A percentile compares a stretch with the other conserved stretches of the same genome.
Evolutionary conservation across 176 grass and related monocot genomes (phyloP).

Genomic region (Avena sativa): DNA sequence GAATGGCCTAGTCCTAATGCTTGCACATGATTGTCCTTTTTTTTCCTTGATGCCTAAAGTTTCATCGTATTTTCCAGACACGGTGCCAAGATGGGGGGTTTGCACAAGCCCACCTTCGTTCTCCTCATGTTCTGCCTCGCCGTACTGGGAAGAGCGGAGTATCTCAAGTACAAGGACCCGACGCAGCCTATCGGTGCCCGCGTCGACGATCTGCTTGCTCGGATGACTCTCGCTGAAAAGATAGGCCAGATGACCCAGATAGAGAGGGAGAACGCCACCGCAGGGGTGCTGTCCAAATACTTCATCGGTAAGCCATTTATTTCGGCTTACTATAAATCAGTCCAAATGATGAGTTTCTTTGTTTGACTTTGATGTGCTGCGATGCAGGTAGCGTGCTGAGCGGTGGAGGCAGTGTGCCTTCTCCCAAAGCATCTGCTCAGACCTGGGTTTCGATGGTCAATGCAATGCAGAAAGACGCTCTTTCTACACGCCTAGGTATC

Average conservation of each 20-base stretch:
- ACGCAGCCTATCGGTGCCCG: constrained; percentile 54
- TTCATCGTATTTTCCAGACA: not conserved
- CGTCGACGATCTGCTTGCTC: constrained; percentile 56
- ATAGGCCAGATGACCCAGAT: constrained; percentile 86
- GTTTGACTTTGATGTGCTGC: constrained; percentile 16
- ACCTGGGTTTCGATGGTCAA: constrained; percentile 59
- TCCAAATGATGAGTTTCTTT: not conserved
- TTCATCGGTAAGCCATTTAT: constrained; percentile 54
- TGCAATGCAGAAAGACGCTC: constrained; percentile 63
- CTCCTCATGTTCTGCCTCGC: constrained; percentile 43
- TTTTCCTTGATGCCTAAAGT: too few species aligned
- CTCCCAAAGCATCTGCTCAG: constrained; percentile 60
- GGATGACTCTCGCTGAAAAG: constrained; percentile 81
- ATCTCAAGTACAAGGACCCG: constrained; percentile 71
- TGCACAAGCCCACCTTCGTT: constrained; percentile 46
- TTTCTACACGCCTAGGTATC: constrained; percentile 74
- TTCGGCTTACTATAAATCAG: not conserved
- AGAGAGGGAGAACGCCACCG: constrained; percentile 59
- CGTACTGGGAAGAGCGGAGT: constrained; percentile 28
- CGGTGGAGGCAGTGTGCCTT: constrained; percentile 72
- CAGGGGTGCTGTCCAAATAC: constrained; percentile 59
- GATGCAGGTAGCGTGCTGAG: constrained; percentile 70
- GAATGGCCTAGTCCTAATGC: too few species aligned
- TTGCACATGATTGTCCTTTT: too few species aligned
- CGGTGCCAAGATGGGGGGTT: constrained; percentile 51